A percentile compares a stretch with the other conserved stretches of the same genome.
These are phyloP conservation scores for Omphalea diandra DNA, from an alignment of 441 rosid genomes.

Conservation along the genomic window DNA sequence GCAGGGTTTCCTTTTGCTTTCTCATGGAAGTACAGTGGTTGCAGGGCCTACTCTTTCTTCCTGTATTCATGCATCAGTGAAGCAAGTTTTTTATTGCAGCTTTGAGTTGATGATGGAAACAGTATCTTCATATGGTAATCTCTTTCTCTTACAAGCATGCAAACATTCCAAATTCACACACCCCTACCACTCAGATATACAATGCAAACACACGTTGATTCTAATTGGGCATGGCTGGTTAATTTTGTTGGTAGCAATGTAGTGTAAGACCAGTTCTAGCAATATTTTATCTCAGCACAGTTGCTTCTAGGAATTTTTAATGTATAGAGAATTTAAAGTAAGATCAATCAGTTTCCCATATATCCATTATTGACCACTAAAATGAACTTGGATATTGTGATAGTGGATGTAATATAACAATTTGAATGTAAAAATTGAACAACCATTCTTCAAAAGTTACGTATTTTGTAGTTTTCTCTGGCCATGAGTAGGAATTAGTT, in stretches of 20 bases:
- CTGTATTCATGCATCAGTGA: slow-evolving; percentile 53
- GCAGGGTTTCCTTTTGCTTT: slow-evolving; percentile 80
- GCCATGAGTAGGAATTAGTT: background rate
- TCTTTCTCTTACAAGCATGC: background rate
- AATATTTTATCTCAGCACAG: background rate
- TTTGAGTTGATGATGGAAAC: slow-evolving; percentile 80
- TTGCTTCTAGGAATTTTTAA: background rate
- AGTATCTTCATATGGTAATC: slow-evolving; percentile 59
- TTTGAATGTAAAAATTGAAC: too few relatives aligned
- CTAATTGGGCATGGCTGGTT: background rate
- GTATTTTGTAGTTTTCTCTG: too few relatives aligned
- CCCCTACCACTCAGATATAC: background rate
- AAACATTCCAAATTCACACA: background rate
- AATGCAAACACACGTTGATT: background rate
- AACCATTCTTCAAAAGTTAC: background rate
- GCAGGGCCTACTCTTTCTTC: slow-evolving; percentile 84
- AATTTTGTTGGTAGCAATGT: background rate
- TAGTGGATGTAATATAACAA: too few relatives aligned
- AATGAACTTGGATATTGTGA: background rate
- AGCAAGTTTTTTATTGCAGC: slow-evolving; percentile 80
- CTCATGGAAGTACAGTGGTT: slow-evolving; percentile 76
- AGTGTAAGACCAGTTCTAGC: background rate
- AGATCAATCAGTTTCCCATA: background rate
- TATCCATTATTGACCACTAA: background rate
- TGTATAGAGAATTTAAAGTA: background rate